These are phyloP conservation scores for Mycena floridula DNA, from an alignment of 768 basidiomycete genomes.

Conservation along the genomic window DNA sequence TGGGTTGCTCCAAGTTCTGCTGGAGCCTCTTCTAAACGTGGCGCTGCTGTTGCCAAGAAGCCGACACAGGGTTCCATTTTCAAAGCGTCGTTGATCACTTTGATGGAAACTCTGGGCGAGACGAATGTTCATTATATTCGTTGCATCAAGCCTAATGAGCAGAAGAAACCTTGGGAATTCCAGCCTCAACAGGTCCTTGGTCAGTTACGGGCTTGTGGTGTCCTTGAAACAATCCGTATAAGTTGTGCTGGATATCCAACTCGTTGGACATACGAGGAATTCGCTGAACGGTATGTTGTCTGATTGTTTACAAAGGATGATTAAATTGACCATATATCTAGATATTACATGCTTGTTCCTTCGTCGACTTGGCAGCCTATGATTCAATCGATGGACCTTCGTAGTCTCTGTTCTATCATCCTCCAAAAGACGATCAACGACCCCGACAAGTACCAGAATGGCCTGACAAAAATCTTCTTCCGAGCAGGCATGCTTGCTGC, in stretches of 20 bases:
- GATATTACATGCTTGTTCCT: conserved; percentile 95
- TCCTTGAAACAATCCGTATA: conserved; percentile 96
- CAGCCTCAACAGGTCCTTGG: conserved; percentile 91
- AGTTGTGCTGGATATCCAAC: conserved; percentile 99
- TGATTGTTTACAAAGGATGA: background rate
- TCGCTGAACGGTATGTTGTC: conserved; percentile 80
- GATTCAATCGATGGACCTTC: conserved; percentile 78
- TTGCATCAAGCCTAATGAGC: conserved; percentile 98
- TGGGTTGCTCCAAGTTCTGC: conserved; percentile 47
- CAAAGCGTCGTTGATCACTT: conserved; percentile 85
- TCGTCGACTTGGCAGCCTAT: conserved; percentile 83
- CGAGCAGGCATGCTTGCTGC: conserved; percentile 98
- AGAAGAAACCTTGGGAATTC: conserved; percentile 95
- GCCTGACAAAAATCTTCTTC: conserved; percentile 98
- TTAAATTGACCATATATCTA: conserved; percentile 22
- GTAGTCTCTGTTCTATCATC: conserved; percentile 76
- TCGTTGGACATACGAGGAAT: conserved; percentile 97
- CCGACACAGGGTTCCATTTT: conserved; percentile 98
- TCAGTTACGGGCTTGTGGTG: conserved; percentile 96
- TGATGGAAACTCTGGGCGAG: conserved; percentile 96
- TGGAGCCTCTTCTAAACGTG: conserved; percentile 41
- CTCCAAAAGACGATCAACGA: conserved; percentile 85
- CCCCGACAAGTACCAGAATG: conserved; percentile 94
- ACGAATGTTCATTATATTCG: conserved; percentile 99
- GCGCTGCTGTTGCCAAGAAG: conserved; percentile 69